phyloP scores from a whole-genome alignment of 192 early-diverging fungal species.

The Coemansia sp. region DNA sequence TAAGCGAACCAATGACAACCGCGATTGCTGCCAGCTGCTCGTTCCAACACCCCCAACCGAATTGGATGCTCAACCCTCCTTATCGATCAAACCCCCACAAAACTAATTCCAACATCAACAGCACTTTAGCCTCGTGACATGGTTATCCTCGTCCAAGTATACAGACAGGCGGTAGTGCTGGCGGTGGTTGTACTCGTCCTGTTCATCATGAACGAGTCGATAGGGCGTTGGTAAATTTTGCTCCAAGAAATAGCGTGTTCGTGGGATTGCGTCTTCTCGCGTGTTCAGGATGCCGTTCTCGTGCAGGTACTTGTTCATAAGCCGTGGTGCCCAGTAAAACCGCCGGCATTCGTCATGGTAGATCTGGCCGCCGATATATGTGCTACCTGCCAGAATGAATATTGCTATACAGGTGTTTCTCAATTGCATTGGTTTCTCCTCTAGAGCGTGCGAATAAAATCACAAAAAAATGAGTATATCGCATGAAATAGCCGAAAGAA shows the following conservation, averaged over 20 bases:
- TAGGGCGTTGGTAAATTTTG: slow-evolving; percentile 51
- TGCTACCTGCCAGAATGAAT: slow-evolving; percentile 1
- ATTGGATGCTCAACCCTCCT: background rate
- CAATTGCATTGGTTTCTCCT: slow-evolving; percentile 1
- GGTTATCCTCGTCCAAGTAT: slow-evolving; percentile 51
- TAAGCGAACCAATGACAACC: slow-evolving; percentile 17
- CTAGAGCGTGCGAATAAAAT: background rate
- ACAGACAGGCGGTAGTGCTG: slow-evolving; percentile 52
- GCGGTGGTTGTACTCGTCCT: slow-evolving; percentile 52
- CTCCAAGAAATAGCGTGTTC: slow-evolving; percentile 32
- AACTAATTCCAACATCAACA: slow-evolving; percentile 12
- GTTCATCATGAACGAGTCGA: slow-evolving; percentile 35
- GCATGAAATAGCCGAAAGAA: background rate
- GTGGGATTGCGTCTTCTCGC: slow-evolving; percentile 38
- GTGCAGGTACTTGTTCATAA: slow-evolving; percentile 56
- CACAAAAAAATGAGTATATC: background rate
- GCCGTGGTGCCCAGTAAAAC: slow-evolving; percentile 54
- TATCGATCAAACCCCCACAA: background rate
- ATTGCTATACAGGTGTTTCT: background rate
- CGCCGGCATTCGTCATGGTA: slow-evolving; percentile 50
- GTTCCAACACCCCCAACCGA: background rate
- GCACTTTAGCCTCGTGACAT: slow-evolving; percentile 56
- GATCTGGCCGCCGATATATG: slow-evolving; percentile 28
- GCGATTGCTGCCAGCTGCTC: slow-evolving; percentile 6
- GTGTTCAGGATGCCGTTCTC: slow-evolving; percentile 49